Evolutionary conservation across 352 stramenopile genomes (phyloP).

Genomic region (Pythium brachiatum): DNA sequence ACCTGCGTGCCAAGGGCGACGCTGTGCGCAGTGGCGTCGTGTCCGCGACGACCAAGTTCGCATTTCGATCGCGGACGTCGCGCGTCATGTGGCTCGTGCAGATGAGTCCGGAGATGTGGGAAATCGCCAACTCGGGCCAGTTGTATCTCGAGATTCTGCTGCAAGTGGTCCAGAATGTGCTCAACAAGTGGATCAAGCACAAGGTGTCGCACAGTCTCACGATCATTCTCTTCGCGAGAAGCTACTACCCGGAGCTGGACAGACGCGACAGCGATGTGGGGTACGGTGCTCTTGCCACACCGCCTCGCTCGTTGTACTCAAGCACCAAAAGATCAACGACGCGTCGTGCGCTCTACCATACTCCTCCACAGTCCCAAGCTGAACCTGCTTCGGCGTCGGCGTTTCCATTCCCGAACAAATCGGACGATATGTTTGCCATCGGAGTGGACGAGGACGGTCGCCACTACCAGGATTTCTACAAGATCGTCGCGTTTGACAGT

Average conservation of each 20-base stretch:
- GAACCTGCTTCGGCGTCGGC: slow-evolving; percentile 39
- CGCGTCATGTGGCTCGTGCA: slow-evolving; percentile 98
- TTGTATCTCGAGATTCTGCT: slow-evolving; percentile 92
- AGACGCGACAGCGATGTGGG: slow-evolving; percentile 31
- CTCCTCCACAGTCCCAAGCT: background rate
- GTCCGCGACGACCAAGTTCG: slow-evolving; percentile 95
- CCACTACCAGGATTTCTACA: slow-evolving; percentile 87
- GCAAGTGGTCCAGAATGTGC: slow-evolving; percentile 67
- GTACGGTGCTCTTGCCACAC: slow-evolving; percentile 23
- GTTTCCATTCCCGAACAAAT: slow-evolving; percentile 59
- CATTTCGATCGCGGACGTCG: slow-evolving; percentile 92
- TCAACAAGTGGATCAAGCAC: slow-evolving; percentile 90
- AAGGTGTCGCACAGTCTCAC: slow-evolving; percentile 91
- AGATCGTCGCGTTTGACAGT: slow-evolving; percentile 76
- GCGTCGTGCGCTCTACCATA: slow-evolving; percentile 7
- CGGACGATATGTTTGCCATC: slow-evolving; percentile 57
- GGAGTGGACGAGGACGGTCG: slow-evolving; percentile 72
- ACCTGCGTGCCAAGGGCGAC: slow-evolving; percentile 83
- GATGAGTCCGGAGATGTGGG: slow-evolving; percentile 94
- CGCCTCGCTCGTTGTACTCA: slow-evolving; percentile 18
- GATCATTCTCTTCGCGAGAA: slow-evolving; percentile 91
- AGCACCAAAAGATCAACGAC: background rate
- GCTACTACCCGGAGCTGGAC: slow-evolving; percentile 84
- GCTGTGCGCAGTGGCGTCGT: slow-evolving; percentile 93
- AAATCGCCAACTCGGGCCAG: slow-evolving; percentile 86